Conservation (phyloP, 164 flowering plant genomes). For the Vitis rupestris region DNA sequence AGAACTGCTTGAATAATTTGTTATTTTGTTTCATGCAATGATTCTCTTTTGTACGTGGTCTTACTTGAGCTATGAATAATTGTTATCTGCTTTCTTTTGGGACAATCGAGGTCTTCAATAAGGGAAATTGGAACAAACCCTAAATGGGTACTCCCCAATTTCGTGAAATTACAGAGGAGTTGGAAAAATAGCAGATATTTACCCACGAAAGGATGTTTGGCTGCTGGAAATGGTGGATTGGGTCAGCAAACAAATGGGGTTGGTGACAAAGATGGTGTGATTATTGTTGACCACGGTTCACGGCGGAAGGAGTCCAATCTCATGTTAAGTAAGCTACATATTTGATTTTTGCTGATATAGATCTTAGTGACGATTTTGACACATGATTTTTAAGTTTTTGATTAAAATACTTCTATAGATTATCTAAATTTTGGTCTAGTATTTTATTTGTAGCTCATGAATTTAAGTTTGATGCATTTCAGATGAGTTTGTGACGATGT, state of each 20-base stretch:
- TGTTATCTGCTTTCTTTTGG: neutral
- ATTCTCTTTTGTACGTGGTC: neutral
- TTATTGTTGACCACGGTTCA: slow-evolving; percentile 94
- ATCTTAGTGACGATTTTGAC: neutral
- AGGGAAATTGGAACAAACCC: slow-evolving; percentile 20
- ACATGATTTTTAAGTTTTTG: neutral
- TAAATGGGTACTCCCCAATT: slow-evolving; percentile 26
- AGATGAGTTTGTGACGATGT: slow-evolving; percentile 90
- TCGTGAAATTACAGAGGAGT: slow-evolving; percentile 25
- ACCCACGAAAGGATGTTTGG: slow-evolving; percentile 25
- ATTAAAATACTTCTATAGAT: neutral
- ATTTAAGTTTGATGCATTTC: slow-evolving; percentile 28
- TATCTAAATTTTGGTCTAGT: neutral
- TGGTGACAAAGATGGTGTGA: slow-evolving; percentile 64
- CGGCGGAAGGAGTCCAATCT: slow-evolving; percentile 85
- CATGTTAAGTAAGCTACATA: slow-evolving; percentile 64
- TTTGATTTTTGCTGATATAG: neutral
- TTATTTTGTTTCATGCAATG: neutral
- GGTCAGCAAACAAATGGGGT: slow-evolving; percentile 30
- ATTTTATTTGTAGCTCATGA: slow-evolving; percentile 3
- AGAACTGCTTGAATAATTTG: neutral
- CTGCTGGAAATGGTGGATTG: slow-evolving; percentile 32
- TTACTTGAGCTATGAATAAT: neutral
- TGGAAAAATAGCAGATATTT: slow-evolving; percentile 18
- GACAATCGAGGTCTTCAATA: slow-evolving; percentile 12